A percentile compares a stretch with the other conserved stretches of the same genome.
Evolutionary conservation across 768 basidiomycete genomes (phyloP).

Genomic region (Kwoniella dendrophila): DNA sequence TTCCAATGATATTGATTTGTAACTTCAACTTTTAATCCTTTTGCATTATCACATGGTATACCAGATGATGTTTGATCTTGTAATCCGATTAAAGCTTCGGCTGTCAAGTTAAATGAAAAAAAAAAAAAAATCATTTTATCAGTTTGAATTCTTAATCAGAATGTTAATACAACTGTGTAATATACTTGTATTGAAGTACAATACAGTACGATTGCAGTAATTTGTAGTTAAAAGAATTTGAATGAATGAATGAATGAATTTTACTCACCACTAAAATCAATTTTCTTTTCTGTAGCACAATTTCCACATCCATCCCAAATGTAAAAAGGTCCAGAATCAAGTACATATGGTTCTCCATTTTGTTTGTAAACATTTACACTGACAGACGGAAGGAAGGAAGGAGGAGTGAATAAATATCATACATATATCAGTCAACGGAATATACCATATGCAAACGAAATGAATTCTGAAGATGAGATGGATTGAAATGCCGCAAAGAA

Average conservation of each 20-base stretch:
- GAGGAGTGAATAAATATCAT: background rate
- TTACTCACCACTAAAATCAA: constrained; percentile 33
- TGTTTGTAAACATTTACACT: constrained; percentile 18
- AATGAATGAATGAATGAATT: background rate
- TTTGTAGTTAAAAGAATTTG: no score
- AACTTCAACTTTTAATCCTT: constrained; percentile 1
- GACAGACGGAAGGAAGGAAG: background rate
- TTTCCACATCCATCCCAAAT: constrained; percentile 39
- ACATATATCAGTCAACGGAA: background rate
- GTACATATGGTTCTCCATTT: background rate
- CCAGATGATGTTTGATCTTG: constrained; percentile 10
- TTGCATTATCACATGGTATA: constrained; percentile 10
- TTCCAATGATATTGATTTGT: constrained; percentile 17
- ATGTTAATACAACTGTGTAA: no score
- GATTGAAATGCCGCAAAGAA: background rate
- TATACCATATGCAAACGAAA: background rate
- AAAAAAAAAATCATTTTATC: background rate
- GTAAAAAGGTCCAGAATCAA: constrained; percentile 26
- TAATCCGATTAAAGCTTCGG: constrained; percentile 7
- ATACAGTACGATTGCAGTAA: no score
- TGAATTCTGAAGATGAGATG: background rate
- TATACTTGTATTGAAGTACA: no score
- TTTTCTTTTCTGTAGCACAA: constrained; percentile 13
- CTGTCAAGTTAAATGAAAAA: background rate
- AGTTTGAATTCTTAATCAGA: background rate